Percentiles rank a stretch among this genome's conserved stretches.
These are phyloP conservation scores for Arxiozyma slooffiae DNA, from an alignment of 1,139 yeast genomes.

Conservation along the genomic window DNA sequence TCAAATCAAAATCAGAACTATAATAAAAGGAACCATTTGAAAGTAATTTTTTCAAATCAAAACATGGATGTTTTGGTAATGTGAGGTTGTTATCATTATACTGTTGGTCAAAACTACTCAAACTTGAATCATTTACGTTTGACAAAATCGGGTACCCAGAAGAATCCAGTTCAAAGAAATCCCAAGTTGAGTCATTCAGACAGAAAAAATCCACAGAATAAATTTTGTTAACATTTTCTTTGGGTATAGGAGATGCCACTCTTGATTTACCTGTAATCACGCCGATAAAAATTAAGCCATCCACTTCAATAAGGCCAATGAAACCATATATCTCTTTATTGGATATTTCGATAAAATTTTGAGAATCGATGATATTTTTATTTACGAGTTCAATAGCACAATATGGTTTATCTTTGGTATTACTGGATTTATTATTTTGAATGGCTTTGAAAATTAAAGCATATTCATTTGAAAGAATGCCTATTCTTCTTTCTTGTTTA, in stretches of 20 bases:
- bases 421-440: constrained; percentile 3
- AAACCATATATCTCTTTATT: constrained; percentile 64
- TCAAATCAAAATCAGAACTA: constrained; percentile 85
- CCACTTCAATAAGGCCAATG: constrained; percentile 69
- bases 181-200: constrained; percentile 67
- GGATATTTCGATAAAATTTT: constrained; percentile 39
- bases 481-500: constrained; percentile 25
- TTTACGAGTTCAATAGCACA: constrained; percentile 28
- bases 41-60: constrained; percentile 63
- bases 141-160: constrained; percentile 49
- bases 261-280: constrained; percentile 64
- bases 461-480: constrained; percentile 24
- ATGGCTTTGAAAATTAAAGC: constrained; percentile 26
- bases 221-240: constrained; percentile 72
- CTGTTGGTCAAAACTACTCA: constrained; percentile 1
- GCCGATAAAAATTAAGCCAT: constrained; percentile 60
- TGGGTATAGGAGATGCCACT: constrained; percentile 74
- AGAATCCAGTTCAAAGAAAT: constrained; percentile 54
- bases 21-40: constrained; percentile 87
- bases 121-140: constrained; percentile 16
- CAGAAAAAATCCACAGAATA: constrained; percentile 79
- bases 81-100: neutral
- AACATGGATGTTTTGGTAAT: constrained; percentile 68
- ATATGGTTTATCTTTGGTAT: constrained; percentile 15
- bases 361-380: constrained; percentile 17